A percentile compares a stretch with the other conserved stretches of the same genome.
These are phyloP conservation scores for Globisporangium acanthophoron DNA, from an alignment of 352 stramenopile genomes.

Conservation along the genomic window DNA sequence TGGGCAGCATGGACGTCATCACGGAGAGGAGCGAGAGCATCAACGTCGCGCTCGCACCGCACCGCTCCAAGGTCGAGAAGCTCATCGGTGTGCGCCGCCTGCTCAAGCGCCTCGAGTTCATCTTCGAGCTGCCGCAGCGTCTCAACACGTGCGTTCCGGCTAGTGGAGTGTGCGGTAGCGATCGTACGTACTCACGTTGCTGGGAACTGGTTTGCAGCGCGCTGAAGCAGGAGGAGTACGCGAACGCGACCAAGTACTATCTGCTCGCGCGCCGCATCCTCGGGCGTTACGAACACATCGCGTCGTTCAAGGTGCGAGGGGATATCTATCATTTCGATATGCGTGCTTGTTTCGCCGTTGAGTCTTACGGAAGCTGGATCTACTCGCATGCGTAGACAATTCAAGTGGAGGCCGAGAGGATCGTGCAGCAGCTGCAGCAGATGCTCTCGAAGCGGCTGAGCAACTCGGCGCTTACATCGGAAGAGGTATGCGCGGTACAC, in stretches of 20 bases:
- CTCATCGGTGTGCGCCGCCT: slow-evolving; percentile 95
- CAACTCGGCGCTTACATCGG: slow-evolving; percentile 35
- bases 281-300: slow-evolving; percentile 83
- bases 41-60: slow-evolving; percentile 81
- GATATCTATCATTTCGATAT: too few relatives aligned
- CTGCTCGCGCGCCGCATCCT: slow-evolving; percentile 82
- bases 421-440: slow-evolving; percentile 71
- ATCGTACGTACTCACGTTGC: neutral
- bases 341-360: neutral
- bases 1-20: slow-evolving; percentile 88
- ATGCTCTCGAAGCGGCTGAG: slow-evolving; percentile 52
- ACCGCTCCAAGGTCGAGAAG: slow-evolving; percentile 93
- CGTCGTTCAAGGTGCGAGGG: slow-evolving; percentile 69
- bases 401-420: slow-evolving; percentile 81
- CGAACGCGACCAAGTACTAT: slow-evolving; percentile 86
- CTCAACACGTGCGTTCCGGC: slow-evolving; percentile 43
- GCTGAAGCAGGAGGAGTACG: slow-evolving; percentile 86
- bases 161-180: neutral
- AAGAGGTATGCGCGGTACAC: slow-evolving; percentile 28
- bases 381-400: slow-evolving; percentile 43
- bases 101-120: slow-evolving; percentile 95
- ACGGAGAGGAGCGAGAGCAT: slow-evolving; percentile 80
- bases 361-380: too few relatives aligned
- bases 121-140: slow-evolving; percentile 94
- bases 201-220: slow-evolving; percentile 21